These are phyloP conservation scores for Cyclotella cryptica DNA, from an alignment of 108 stramenopile species.

Conservation along the genomic window DNA sequence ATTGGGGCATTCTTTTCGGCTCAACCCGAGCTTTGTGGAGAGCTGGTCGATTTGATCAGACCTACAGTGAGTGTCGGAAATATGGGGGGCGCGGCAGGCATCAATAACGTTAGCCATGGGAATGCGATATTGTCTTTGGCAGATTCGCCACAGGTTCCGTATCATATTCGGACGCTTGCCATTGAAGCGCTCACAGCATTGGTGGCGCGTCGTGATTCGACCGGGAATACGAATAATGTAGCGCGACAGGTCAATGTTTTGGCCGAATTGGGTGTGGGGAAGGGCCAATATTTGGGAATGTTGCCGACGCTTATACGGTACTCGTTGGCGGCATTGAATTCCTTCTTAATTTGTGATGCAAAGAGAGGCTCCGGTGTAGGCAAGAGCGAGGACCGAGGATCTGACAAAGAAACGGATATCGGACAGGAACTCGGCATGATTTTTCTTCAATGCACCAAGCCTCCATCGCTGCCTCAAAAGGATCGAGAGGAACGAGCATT, in stretches of 20 bases:
- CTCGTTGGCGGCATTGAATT: conserved; percentile 78
- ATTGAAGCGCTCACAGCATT: conserved; percentile 87
- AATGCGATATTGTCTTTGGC: conserved; percentile 59
- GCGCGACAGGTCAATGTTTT: conserved; percentile 88
- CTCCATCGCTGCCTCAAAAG: conserved; percentile 54
- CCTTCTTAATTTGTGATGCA: conserved; percentile 45
- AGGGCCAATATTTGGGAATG: conserved; percentile 90
- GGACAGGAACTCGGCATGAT: conserved; percentile 85
- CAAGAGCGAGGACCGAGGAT: conserved; percentile 15
- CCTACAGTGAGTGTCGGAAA: conserved; percentile 62
- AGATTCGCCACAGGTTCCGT: conserved; percentile 73
- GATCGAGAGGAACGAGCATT: conserved; percentile 69
- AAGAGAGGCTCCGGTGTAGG: neutral
- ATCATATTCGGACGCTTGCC: conserved; percentile 74
- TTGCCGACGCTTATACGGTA: conserved; percentile 92
- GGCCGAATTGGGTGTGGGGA: conserved; percentile 91
- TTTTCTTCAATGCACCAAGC: conserved; percentile 82
- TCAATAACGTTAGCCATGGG: conserved; percentile 6
- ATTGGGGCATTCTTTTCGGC: conserved; percentile 87
- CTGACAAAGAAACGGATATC: conserved; percentile 37
- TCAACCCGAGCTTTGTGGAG: conserved; percentile 91
- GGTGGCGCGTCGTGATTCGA: conserved; percentile 80
- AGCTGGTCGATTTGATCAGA: conserved; percentile 87
- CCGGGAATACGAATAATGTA: conserved; percentile 60
- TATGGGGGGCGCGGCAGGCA: neutral